Evolutionary conservation across 2,329 filamentous ascomycete species (phyloP), one percentile per base, ranked within the genome.

Genomic region (Colletotrichum sansevieriae): DNA sequence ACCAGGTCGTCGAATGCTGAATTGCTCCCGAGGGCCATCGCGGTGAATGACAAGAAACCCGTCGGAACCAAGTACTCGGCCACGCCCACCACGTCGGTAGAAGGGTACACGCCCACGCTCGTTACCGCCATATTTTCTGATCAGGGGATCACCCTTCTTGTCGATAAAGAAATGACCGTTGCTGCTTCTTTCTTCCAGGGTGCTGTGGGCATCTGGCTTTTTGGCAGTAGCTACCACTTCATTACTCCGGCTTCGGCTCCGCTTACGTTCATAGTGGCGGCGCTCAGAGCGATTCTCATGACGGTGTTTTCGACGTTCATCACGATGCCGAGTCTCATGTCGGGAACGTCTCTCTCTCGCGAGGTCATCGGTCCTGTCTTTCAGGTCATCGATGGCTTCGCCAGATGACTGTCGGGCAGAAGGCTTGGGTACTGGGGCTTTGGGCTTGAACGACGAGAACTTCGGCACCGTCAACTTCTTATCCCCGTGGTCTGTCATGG

Each of bases 91-190:
- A 6, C 93, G 90, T 70, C 85, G 85, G 76, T 97, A 98, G 2
- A 80, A 74, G 0, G 94, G 94, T 11, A 97, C 81, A 62, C 86
- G 87, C 71, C 92, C 92, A 41, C 88, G 88, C 76, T 97, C 90
- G 44, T 92, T 85, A 33, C 88, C 86, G 2, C 92, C 93, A 76
- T 95, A 98, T 29, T 86, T 86, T 51, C 91, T 78, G 72, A 96
- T 94, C 55, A 94, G 85, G 4, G 85, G 82, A 74, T 98, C 95
- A 0, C 95, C 95, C 74, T 89, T 90, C 47, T 83, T 88, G 78
- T 98, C 95, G 59, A 92, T 74, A 51, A 88, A 74, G 76, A 88
- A 95, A 3, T 85, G 75, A 44, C 74, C 76, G 71, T 25, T 76
- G 71, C 75, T 59, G 63, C 75, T 22, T 74, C 74, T 11, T 58